phyloP scores from a whole-genome alignment of 306 rosid species.

The Echinosophora koreensis region DNA sequence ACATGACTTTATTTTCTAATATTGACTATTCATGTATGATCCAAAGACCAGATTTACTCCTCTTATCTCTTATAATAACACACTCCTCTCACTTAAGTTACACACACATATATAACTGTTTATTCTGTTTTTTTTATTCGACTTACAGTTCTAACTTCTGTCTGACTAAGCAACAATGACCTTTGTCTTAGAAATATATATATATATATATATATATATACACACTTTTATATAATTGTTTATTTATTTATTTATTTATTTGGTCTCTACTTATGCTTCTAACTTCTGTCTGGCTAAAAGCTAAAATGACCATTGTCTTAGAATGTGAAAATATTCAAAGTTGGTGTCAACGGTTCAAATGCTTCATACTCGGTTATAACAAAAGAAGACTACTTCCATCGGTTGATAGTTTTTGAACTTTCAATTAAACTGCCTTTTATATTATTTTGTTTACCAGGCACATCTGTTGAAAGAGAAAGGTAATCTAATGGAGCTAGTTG shows the following conservation, averaged over 20 bases:
- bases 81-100: too few species aligned
- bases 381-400: background rate
- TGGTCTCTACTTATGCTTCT: background rate
- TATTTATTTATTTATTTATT: too few species aligned
- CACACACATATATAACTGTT: too few species aligned
- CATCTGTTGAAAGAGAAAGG: slow-evolving; percentile 47
- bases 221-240: too few species aligned
- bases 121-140: too few species aligned
- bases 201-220: too few species aligned
- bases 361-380: background rate
- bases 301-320: background rate
- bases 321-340: background rate
- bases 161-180: too few species aligned
- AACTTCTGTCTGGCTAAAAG: background rate
- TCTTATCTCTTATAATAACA: too few species aligned
- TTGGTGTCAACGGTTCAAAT: background rate
- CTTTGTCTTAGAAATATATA: background rate
- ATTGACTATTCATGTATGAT: too few species aligned
- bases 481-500: slow-evolving; percentile 46
- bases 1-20: too few species aligned
- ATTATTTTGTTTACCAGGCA: slow-evolving; percentile 27
- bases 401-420: slow-evolving; percentile 13
- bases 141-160: too few species aligned
- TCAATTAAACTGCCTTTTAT: background rate
- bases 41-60: too few species aligned